Conservation (phyloP, 2,329 filamentous ascomycete species). For the Fusarium piperis region DNA sequence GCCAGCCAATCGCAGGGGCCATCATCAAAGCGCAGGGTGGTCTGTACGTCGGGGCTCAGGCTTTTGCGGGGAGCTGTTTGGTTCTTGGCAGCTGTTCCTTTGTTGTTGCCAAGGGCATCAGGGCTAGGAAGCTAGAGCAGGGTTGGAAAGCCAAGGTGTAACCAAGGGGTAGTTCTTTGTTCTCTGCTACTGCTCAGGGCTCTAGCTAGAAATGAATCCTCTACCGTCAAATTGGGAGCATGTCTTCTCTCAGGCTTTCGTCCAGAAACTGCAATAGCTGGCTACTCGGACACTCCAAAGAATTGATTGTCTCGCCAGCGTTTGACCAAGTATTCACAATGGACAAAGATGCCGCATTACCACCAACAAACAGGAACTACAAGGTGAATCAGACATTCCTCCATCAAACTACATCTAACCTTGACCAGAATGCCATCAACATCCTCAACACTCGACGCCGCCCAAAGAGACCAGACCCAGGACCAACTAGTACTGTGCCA, state of each 20-base stretch:
- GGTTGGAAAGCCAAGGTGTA: slow-evolving; percentile 6
- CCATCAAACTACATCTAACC: not conserved
- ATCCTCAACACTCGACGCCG: not conserved
- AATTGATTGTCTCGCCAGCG: not conserved
- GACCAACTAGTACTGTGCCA: not conserved
- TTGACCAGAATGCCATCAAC: not conserved
- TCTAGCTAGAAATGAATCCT: not conserved
- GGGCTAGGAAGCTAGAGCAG: not conserved
- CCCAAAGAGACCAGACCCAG: not conserved
- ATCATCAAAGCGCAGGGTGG: slow-evolving; percentile 56
- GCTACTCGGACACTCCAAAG: not conserved
- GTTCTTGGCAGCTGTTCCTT: slow-evolving; percentile 5
- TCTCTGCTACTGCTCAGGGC: not conserved
- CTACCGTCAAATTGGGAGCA: not conserved
- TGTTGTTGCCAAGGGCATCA: slow-evolving; percentile 2
- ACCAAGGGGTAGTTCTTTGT: not conserved
- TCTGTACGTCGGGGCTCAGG: slow-evolving; percentile 57
- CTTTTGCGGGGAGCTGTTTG: slow-evolving; percentile 51
- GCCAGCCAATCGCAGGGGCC: slow-evolving; percentile 61
- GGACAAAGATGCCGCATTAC: not conserved
- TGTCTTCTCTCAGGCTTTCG: not conserved
- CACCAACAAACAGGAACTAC: not conserved
- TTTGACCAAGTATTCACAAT: not conserved
- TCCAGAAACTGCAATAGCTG: not conserved
- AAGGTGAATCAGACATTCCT: not conserved